Percentiles rank a stretch among this genome's conserved stretches.
Evolutionary conservation across 2,329 filamentous ascomycete genomes (phyloP).

Genomic region (Lachnellula hyalina): DNA sequence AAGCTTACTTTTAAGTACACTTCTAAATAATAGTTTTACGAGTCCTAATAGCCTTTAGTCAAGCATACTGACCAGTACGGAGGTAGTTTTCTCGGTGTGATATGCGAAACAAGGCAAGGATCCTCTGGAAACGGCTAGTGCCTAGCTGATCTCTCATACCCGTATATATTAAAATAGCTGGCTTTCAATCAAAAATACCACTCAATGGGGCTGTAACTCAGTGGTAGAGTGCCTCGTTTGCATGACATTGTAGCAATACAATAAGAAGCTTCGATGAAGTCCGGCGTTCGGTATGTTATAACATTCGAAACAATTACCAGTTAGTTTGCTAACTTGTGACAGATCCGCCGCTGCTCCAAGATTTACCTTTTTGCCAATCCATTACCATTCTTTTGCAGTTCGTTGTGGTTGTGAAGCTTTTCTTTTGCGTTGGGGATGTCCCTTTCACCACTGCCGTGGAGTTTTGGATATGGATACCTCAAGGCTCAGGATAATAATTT

Average conservation of each 20-base stretch:
- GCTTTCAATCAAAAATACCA: background rate
- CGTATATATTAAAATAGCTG: background rate
- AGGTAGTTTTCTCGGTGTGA: no score
- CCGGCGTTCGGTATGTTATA: background rate
- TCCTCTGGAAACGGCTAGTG: background rate
- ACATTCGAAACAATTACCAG: no score
- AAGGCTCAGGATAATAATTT: background rate
- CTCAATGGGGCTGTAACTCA: constrained; percentile 1
- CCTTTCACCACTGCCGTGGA: no score
- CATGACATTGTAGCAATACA: background rate
- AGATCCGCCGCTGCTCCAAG: background rate
- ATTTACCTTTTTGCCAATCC: background rate
- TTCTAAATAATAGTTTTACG: no score
- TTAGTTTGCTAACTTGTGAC: no score
- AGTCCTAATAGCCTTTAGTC: no score
- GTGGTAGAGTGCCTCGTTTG: constrained; percentile 6
- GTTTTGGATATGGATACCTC: background rate
- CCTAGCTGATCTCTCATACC: background rate
- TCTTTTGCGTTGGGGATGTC: no score
- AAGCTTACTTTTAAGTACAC: no score
- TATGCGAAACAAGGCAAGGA: no score
- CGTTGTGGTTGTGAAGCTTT: background rate
- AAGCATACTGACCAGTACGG: no score
- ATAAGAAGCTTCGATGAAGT: background rate
- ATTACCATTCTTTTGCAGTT: background rate